These are phyloP conservation scores for Beauveria varroae DNA, from an alignment of 2,329 filamentous ascomycete species.

Conservation along the genomic window DNA sequence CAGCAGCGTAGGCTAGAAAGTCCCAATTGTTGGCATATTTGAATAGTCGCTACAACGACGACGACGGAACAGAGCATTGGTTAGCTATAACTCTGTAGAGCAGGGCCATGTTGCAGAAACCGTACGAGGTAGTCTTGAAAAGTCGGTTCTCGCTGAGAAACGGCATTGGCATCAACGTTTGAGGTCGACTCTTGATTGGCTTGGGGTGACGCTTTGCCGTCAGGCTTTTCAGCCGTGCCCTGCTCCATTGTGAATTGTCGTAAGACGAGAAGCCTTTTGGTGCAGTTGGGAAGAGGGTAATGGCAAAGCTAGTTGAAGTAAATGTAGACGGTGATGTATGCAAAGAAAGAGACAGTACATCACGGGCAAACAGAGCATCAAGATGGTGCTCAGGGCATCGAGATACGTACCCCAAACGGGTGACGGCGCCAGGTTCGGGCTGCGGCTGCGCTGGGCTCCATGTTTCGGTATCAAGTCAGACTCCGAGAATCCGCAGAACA, in stretches of 20 bases:
- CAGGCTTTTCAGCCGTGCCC: background rate
- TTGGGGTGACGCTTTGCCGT: background rate
- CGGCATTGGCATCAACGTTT: background rate
- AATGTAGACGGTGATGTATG: too few species aligned
- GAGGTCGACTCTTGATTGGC: background rate
- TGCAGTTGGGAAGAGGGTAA: too few species aligned
- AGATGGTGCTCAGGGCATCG: conserved; percentile 41
- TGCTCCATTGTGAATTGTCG: background rate
- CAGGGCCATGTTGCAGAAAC: too few species aligned
- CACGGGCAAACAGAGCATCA: conserved; percentile 29
- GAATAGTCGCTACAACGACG: conserved; percentile 37
- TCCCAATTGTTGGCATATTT: conserved; percentile 50
- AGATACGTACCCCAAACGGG: too few species aligned
- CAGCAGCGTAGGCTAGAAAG: conserved; percentile 34
- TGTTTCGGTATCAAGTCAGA: conserved; percentile 20
- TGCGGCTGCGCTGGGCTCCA: conserved; percentile 78
- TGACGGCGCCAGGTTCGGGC: conserved; percentile 31
- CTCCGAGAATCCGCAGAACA: background rate
- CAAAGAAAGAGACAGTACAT: background rate
- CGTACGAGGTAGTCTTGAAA: conserved; percentile 33
- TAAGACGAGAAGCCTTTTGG: too few species aligned
- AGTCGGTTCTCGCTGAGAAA: conserved; percentile 32
- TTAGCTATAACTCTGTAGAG: background rate
- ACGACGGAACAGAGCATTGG: too few species aligned
- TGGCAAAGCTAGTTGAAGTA: too few species aligned